phyloP scores from a whole-genome alignment of 2,329 filamentous ascomycete genomes.

The Beauveria bassiana region DNA sequence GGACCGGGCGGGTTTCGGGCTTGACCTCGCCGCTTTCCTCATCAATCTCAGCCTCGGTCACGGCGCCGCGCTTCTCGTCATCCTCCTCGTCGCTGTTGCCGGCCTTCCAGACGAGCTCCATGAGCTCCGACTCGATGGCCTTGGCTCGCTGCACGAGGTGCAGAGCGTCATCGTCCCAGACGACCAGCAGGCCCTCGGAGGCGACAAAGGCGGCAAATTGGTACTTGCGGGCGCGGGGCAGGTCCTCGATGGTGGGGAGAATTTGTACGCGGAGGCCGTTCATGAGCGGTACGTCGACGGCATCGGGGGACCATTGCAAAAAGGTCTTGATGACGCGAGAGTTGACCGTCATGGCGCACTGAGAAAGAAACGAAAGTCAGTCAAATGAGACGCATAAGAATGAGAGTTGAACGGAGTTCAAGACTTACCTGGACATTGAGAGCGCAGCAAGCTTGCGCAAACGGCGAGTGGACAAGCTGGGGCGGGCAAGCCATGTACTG shows the following conservation, averaged over 20 bases:
- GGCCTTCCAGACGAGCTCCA: conserved; percentile 68
- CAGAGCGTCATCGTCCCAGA: conserved; percentile 76
- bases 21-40: conserved; percentile 62
- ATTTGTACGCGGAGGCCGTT: conserved; percentile 74
- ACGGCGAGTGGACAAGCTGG: conserved; percentile 51
- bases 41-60: conserved; percentile 53
- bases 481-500: conserved; percentile 68
- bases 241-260: conserved; percentile 61
- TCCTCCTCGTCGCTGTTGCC: conserved; percentile 46
- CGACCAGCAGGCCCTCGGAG: conserved; percentile 60
- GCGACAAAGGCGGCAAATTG: conserved; percentile 76
- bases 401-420: not conserved
- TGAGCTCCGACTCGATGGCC: conserved; percentile 66
- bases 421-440: conserved; percentile 60
- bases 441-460: conserved; percentile 57
- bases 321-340: conserved; percentile 74
- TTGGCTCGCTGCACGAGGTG: conserved; percentile 63
- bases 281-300: conserved; percentile 65
- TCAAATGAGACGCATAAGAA: not conserved
- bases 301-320: conserved; percentile 63
- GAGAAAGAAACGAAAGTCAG: not conserved
- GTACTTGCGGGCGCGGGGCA: conserved; percentile 64
- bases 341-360: conserved; percentile 76
- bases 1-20: conserved; percentile 56
- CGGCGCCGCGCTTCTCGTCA: conserved; percentile 40